Conservation (phyloP, 805 yeast species). For the Torulaspora delbrueckii region DNA sequence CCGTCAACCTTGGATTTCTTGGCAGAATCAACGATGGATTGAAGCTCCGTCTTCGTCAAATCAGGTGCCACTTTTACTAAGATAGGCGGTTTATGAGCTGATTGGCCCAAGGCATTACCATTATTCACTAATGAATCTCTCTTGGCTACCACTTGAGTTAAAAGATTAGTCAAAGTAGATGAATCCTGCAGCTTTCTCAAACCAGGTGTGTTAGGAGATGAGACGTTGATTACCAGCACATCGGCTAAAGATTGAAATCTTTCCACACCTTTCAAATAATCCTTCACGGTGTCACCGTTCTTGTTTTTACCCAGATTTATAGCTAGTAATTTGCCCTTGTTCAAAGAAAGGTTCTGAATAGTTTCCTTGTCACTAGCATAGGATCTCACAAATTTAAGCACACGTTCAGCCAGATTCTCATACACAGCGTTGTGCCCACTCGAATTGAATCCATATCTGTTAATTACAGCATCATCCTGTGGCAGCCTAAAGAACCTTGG, state of each 20-base stretch:
- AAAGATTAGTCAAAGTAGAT: conserved; percentile 60
- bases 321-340: conserved; percentile 63
- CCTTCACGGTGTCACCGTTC: conserved; percentile 82
- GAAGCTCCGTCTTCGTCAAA: conserved; percentile 71
- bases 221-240: conserved; percentile 82
- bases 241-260: conserved; percentile 82
- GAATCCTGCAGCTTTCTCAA: conserved; percentile 81
- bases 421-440: conserved; percentile 76
- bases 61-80: conserved; percentile 94
- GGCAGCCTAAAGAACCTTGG: conserved; percentile 88
- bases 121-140: conserved; percentile 51
- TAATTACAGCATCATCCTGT: conserved; percentile 84
- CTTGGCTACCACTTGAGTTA: conserved; percentile 63
- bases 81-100: conserved; percentile 58
- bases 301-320: conserved; percentile 91
- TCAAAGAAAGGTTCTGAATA: conserved; percentile 44
- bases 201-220: conserved; percentile 96
- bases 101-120: conserved; percentile 31
- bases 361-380: conserved; percentile 26
- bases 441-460: conserved; percentile 93
- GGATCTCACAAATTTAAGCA: conserved; percentile 38
- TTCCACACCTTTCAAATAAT: conserved; percentile 79
- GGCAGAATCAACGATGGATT: conserved; percentile 77
- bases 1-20: conserved; percentile 79
- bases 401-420: conserved; percentile 61